phyloP scores from a whole-genome alignment of 768 basidiomycete species.

The Omphalotus guepiniiformis region DNA sequence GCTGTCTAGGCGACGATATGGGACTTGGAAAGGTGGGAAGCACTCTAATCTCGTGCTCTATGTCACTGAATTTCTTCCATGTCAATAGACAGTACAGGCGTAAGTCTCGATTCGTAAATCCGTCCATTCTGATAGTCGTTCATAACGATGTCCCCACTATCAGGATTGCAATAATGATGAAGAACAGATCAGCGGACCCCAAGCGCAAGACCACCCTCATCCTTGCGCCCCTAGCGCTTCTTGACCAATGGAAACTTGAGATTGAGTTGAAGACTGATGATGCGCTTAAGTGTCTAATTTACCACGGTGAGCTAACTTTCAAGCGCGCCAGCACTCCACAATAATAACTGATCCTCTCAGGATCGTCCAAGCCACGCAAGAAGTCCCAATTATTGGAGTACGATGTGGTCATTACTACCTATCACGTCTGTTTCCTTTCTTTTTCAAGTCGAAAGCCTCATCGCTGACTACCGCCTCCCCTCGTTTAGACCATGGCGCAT shows the following conservation, averaged over 20 bases:
- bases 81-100: constrained; percentile 45
- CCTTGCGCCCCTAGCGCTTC: constrained; percentile 59
- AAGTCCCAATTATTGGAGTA: constrained; percentile 47
- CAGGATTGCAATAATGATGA: constrained; percentile 57
- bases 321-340: neutral
- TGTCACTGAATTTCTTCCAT: neutral
- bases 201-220: constrained; percentile 62
- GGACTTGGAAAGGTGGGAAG: constrained; percentile 55
- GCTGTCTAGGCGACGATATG: constrained; percentile 51
- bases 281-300: constrained; percentile 48
- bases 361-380: constrained; percentile 41
- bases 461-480: neutral
- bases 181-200: constrained; percentile 47
- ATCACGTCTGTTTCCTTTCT: constrained; percentile 26
- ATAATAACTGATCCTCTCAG: constrained; percentile 22
- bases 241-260: constrained; percentile 64
- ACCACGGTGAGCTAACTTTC: constrained; percentile 44
- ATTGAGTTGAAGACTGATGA: constrained; percentile 53
- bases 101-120: constrained; percentile 14
- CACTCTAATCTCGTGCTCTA: constrained; percentile 8
- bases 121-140: neutral
- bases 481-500: constrained; percentile 44
- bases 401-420: constrained; percentile 63
- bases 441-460: neutral
- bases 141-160: constrained; percentile 4